Conservation (phyloP, 2,329 filamentous ascomycete species). For the Cytospora schulzeri region DNA sequence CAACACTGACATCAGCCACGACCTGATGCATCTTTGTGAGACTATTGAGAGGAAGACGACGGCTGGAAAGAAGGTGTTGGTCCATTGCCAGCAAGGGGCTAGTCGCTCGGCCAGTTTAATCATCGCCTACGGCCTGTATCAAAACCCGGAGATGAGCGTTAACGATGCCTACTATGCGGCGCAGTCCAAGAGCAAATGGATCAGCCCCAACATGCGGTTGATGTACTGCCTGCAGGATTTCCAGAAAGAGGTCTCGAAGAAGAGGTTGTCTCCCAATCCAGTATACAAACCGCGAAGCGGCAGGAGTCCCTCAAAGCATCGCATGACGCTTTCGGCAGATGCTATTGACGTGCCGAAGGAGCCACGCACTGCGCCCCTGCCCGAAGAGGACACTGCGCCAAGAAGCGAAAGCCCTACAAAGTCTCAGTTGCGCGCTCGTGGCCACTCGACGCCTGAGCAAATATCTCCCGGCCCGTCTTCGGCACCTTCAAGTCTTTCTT, state of each 20-base stretch:
- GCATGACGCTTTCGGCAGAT: conserved; percentile 61
- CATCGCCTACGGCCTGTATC: conserved; percentile 82
- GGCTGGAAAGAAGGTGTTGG: conserved; percentile 75
- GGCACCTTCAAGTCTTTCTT: conserved; percentile 64
- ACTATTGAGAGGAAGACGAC: conserved; percentile 72
- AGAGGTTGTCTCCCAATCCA: conserved; percentile 47
- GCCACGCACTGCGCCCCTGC: conserved; percentile 63
- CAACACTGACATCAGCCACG: conserved; percentile 81
- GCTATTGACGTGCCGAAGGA: conserved; percentile 57
- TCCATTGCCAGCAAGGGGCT: conserved; percentile 86
- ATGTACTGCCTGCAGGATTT: conserved; percentile 90
- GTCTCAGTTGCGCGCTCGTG: conserved; percentile 50
- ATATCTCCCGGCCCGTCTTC: conserved; percentile 67
- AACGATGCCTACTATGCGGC: conserved; percentile 83
- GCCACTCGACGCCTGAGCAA: conserved; percentile 54
- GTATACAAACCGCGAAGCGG: conserved; percentile 53
- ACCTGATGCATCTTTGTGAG: conserved; percentile 75
- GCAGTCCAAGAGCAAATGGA: conserved; percentile 82
- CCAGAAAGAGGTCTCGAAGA: conserved; percentile 62
- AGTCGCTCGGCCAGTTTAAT: conserved; percentile 84
- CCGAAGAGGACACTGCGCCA: conserved; percentile 51
- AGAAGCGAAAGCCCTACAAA: conserved; percentile 45
- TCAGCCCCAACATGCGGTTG: conserved; percentile 88
- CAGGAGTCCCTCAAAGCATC: conserved; percentile 61
- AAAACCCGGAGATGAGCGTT: conserved; percentile 73